These are phyloP conservation scores for Cylindrotheca fusiformis DNA, from an alignment of 108 stramenopile genomes.

Conservation along the genomic window DNA sequence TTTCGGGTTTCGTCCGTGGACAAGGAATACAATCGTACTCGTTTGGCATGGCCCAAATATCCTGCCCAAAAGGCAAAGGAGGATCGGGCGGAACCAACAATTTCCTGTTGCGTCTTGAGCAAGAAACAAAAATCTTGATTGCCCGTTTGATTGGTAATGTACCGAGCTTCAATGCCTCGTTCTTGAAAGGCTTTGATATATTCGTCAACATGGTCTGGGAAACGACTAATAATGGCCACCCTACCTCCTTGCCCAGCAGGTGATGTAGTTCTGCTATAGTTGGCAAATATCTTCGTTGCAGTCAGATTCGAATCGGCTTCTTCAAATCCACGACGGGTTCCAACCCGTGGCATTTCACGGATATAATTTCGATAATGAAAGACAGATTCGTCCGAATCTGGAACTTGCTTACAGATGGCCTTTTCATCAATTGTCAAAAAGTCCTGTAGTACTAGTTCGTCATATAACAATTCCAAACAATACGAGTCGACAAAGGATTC, in stretches of 20 bases:
- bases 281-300: constrained; percentile 27
- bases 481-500: constrained; percentile 3
- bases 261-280: no score
- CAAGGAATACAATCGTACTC: constrained; percentile 29
- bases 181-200: constrained; percentile 32
- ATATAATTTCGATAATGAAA: constrained; percentile 30
- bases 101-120: constrained; percentile 30
- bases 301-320: constrained; percentile 23
- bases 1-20: constrained; percentile 10
- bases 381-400: constrained; percentile 23
- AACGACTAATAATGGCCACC: constrained; percentile 38
- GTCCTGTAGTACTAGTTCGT: constrained; percentile 6
- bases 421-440: constrained; percentile 30
- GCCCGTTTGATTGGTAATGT: constrained; percentile 25
- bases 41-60: constrained; percentile 35
- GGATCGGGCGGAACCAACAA: constrained; percentile 32
- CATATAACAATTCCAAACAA: constrained; percentile 20
- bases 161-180: constrained; percentile 33
- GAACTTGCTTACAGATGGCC: constrained; percentile 16
- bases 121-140: constrained; percentile 61
- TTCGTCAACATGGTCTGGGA: constrained; percentile 9
- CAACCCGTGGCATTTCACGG: constrained; percentile 5
- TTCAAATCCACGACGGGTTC: constrained; percentile 1
- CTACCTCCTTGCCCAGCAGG: constrained; percentile 35
- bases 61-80: constrained; percentile 45